Evolutionary conservation across 73 alveolate species (phyloP).

Genomic region (Paramecium sonneborni): DNA sequence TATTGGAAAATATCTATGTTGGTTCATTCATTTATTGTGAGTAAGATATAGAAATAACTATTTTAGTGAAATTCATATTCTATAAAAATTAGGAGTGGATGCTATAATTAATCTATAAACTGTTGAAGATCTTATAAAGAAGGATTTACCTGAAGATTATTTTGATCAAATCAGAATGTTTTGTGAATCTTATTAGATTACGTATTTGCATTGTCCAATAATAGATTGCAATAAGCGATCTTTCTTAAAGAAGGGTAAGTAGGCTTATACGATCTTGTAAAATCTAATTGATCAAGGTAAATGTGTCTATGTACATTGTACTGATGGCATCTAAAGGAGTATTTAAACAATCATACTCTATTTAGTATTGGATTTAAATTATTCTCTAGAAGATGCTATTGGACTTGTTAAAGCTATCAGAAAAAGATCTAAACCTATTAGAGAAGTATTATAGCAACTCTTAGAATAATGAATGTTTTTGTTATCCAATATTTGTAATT

Average conservation of each 20-base stretch:
- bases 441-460: neutral
- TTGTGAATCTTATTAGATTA: neutral
- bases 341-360: slow-evolving; percentile 24
- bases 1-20: neutral
- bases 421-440: neutral
- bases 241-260: neutral
- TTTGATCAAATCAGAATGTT: neutral
- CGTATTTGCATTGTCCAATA: neutral
- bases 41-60: neutral
- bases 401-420: neutral
- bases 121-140: neutral
- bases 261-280: neutral
- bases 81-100: neutral
- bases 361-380: neutral
- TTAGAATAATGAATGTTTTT: neutral
- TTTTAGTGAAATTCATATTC: slow-evolving; percentile 13
- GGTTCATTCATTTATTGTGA: slow-evolving; percentile 1
- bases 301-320: slow-evolving; percentile 20
- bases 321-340: slow-evolving; percentile 34
- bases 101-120: slow-evolving; percentile 26
- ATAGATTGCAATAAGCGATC: neutral
- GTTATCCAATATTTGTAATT: neutral
- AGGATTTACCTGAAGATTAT: slow-evolving; percentile 8
- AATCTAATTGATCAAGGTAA: neutral
- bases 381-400: slow-evolving; percentile 1